Base-by-base conservation (phyloP, 768 basidiomycete species). In the Naganishia onofrii region DNA sequence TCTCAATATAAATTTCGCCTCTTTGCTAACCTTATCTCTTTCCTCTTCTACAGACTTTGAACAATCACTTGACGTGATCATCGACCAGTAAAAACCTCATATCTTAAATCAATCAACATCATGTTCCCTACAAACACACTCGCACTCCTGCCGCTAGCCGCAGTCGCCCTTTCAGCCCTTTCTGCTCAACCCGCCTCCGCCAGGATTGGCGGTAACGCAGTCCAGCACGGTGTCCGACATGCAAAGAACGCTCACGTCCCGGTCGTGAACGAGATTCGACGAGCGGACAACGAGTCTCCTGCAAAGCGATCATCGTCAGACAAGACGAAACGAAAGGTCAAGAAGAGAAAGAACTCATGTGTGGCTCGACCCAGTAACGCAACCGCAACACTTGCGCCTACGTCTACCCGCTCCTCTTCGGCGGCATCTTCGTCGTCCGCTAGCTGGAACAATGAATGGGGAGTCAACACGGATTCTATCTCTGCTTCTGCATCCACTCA, bases 331-430 rank as follows among this genome's bases (percentile, higher is more conserved):
- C 57, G 78, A 53, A 68, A 75, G 65, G 78, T 79, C 57, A 73
- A 71, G 69, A 78, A 77, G 74, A 77, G 77, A 74, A 77, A 77
- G 71, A 66, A 67, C 29, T 66, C 63, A 10, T 78, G 77, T 72
- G 38, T 66, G 26, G 64, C 51, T 21, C 68, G 67, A 57, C 44
- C 26, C 51, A 38, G n/a, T 77, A 29, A 73, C 55, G 68, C 52
- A 36, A 48, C n/a, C 17, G 23, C 66, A 0, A 63, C 51, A 10
- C 17, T 42, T 66, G 38, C 71, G 29, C 28, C 23, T 15, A 34
- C 70, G 28, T 44, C 56, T 34, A 29, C 70, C 19, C 46, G 46
- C 7, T 57, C 66, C 21, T 36, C 58, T 1, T 34, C 69, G 19
- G 36, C 15, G 15, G 32, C 48, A 10, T 57, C 66, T 7, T 57